Conservation (phyloP, 2,329 filamentous ascomycete species). For the Stemphylium vesicarium region DNA sequence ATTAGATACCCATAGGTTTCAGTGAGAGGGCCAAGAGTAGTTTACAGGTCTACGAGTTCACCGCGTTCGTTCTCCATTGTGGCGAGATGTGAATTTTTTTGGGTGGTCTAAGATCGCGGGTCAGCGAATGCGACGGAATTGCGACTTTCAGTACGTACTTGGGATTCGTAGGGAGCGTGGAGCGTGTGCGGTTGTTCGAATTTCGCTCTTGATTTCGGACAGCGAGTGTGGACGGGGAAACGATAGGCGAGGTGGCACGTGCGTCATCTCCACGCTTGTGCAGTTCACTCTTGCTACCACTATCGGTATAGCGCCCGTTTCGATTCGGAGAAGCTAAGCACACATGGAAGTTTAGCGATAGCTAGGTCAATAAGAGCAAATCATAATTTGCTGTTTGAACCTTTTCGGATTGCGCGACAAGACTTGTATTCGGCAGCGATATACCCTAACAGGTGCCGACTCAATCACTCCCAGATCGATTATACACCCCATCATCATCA, state of each 20-base stretch:
- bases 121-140: neutral
- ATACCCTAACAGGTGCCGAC: too few relatives aligned
- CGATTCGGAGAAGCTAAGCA: too few relatives aligned
- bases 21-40: neutral
- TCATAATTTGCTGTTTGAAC: too few relatives aligned
- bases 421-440: too few relatives aligned
- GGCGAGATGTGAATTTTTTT: neutral
- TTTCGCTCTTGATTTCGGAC: neutral
- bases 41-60: slow-evolving; percentile 1
- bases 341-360: too few relatives aligned
- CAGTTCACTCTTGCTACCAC: too few relatives aligned
- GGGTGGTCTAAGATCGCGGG: neutral
- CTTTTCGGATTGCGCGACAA: too few relatives aligned
- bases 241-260: neutral
- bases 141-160: neutral
- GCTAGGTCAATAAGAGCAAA: too few relatives aligned
- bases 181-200: neutral
- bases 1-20: neutral
- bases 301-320: too few relatives aligned
- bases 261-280: too few relatives aligned
- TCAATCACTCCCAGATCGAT: too few relatives aligned
- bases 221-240: neutral
- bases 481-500: too few relatives aligned
- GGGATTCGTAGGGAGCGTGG: neutral
- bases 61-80: slow-evolving; percentile 4